phyloP scores from a whole-genome alignment of 2,329 filamentous ascomycete species.

The Talaromyces sp. region DNA sequence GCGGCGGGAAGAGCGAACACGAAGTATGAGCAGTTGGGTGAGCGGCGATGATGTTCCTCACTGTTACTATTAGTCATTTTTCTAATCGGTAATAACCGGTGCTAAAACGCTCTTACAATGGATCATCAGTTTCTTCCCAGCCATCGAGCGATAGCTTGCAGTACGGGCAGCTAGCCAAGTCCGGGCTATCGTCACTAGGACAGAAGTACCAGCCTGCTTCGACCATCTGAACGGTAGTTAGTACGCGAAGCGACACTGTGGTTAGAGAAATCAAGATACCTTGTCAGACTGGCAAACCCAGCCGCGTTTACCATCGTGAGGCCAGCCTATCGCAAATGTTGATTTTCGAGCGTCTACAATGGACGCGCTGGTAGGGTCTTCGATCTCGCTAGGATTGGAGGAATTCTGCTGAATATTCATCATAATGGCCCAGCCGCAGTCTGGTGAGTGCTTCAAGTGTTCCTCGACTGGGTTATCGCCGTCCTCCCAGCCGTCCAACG shows the following conservation, averaged over 20 bases:
- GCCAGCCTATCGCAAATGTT: constrained; percentile 83
- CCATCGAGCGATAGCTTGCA: constrained; percentile 85
- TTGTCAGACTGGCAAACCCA: constrained; percentile 89
- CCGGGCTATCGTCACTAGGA: constrained; percentile 72
- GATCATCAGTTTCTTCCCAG: constrained; percentile 91
- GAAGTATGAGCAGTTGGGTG: constrained; percentile 79
- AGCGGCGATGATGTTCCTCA: constrained; percentile 78
- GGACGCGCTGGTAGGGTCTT: constrained; percentile 66
- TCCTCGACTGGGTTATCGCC: constrained; percentile 78
- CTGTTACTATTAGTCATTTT: constrained; percentile 38
- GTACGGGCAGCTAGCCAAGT: constrained; percentile 87
- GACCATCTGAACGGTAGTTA: constrained; percentile 56
- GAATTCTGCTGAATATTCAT: constrained; percentile 50
- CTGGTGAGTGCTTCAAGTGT: constrained; percentile 73
- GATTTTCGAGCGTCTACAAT: constrained; percentile 72
- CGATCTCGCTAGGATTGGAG: constrained; percentile 45
- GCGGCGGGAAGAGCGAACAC: constrained; percentile 49
- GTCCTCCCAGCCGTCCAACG: constrained; percentile 86
- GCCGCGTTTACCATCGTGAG: constrained; percentile 78
- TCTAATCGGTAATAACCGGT: constrained; percentile 13
- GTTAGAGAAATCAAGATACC: constrained; percentile 43
- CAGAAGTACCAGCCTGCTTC: constrained; percentile 94
- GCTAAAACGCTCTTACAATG: constrained; percentile 54
- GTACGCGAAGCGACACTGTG: not conserved
- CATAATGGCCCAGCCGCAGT: constrained; percentile 82